These are phyloP conservation scores for Piper betle DNA, from an alignment of 164 flowering plant genomes.

Conservation along the genomic window DNA sequence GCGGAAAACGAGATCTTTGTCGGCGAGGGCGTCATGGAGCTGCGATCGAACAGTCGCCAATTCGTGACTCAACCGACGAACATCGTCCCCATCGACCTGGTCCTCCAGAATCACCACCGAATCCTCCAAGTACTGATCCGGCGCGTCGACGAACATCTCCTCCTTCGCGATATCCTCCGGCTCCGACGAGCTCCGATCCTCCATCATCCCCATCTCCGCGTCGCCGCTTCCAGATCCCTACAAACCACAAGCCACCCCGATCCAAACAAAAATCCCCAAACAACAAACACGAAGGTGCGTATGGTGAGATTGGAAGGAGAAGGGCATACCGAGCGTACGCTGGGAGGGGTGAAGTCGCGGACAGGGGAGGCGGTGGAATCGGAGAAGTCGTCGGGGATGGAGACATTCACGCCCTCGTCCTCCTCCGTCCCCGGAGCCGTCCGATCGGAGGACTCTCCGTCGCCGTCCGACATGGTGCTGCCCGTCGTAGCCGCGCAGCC, in stretches of 20 bases:
- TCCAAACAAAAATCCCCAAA: not conserved
- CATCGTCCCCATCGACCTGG: constrained; percentile 12
- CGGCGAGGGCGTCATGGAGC: constrained; percentile 30
- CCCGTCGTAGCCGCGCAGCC: not conserved
- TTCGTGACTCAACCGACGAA: constrained; percentile 24
- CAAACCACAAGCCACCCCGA: constrained; percentile 1
- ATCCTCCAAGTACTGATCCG: constrained; percentile 33
- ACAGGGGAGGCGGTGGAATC: not conserved
- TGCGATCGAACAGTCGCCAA: constrained; percentile 25
- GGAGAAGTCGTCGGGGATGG: not conserved
- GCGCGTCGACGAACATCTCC: constrained; percentile 62
- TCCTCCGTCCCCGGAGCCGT: not conserved
- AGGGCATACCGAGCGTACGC: too few relatives aligned
- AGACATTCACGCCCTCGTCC: not conserved
- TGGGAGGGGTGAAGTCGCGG: not conserved
- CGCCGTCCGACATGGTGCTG: not conserved
- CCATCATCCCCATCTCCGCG: constrained; percentile 13
- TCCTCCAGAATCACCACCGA: constrained; percentile 8
- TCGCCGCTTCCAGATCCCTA: constrained; percentile 20
- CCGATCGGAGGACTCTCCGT: not conserved
- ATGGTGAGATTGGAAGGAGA: not conserved
- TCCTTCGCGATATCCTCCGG: constrained; percentile 40
- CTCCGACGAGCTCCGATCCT: constrained; percentile 16
- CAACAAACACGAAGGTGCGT: too few relatives aligned
- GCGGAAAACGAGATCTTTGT: constrained; percentile 29